Evolutionary conservation across 2,329 filamentous ascomycete species (phyloP).

Genomic region (Trichoderma oligosporum): DNA sequence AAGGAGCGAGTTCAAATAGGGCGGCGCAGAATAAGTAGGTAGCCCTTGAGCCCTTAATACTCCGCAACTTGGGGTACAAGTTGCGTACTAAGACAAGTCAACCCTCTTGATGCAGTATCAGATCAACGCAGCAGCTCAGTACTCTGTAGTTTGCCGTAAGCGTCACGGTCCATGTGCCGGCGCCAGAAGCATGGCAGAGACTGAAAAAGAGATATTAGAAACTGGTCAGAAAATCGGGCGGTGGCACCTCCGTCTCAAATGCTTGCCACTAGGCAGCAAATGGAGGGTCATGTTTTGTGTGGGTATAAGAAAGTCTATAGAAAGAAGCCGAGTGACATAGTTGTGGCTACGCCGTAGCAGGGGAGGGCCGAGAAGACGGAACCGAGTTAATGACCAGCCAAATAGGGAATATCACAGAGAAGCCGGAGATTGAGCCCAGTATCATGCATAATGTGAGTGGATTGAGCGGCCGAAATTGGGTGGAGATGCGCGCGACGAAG

Average conservation of each 20-base stretch:
- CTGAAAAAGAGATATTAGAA: constrained; percentile 4
- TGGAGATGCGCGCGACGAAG: constrained; percentile 15
- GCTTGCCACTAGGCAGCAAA: constrained; percentile 1
- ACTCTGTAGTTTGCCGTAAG: constrained; percentile 8
- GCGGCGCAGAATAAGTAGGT: neutral
- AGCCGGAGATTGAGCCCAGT: constrained; percentile 15
- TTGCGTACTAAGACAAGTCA: neutral
- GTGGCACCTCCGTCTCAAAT: constrained; percentile 13
- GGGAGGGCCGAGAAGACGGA: constrained; percentile 11
- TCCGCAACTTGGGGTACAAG: neutral
- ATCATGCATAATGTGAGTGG: constrained; percentile 17
- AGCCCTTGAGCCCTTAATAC: too few relatives aligned
- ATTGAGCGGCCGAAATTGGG: neutral
- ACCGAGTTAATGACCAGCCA: constrained; percentile 2
- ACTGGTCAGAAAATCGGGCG: neutral
- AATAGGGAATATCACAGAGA: neutral
- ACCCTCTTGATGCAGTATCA: constrained; percentile 10
- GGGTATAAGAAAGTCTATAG: neutral
- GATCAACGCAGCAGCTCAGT: constrained; percentile 13
- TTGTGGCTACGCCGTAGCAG: neutral
- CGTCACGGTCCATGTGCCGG: constrained; percentile 11
- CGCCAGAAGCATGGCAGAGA: constrained; percentile 14
- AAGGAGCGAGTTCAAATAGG: neutral
- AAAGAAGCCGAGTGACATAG: neutral
- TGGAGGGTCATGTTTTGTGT: neutral